Base-by-base conservation (phyloP, 78 protist genomes). In the Planoprotostelium fungivorum region DNA sequence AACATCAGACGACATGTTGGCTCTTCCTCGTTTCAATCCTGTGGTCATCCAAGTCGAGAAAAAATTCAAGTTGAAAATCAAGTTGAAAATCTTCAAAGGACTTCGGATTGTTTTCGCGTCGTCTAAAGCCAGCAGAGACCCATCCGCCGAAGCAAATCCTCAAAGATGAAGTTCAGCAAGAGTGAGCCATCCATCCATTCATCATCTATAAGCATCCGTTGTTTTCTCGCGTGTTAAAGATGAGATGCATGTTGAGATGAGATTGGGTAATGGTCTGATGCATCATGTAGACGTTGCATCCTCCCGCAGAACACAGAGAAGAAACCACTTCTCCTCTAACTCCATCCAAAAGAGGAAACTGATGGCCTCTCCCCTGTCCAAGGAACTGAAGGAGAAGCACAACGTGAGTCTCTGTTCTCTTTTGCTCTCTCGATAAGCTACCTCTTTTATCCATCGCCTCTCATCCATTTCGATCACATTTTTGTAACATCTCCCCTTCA, bases 271-370 rank as follows among this genome's bases (percentile, higher is more conserved):
- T 5, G 87, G 16, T 37, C 87, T 85, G 29, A 51, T 51, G 5
- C 73, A 51, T 51, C 73, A 51, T 83, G 88, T 85, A 91, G 89
- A 92, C 90, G 99, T 98, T 34, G 63, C 95, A 87, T 94, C 97
- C 0, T 90, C 98, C 34, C 95, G 99, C 84, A 95, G 99, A 36
- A 99, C 98, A 96, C 31, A 38, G 86, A 97, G 99, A 93, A 97
- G 97, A 97, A 99, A 99, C 5, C 99, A 99, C 98, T 99, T 99
- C 98, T 35, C 92, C 63, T 99, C 99, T 73, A 97, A 99, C 0
- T 97, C 99, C 35, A 37, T 63, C 84, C 94, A 92, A 73, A 97
- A 99, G 84, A 95, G 99, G 63, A 84, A 86, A 35, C 88, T 96
- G 63, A 98, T 99, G 99, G 85, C 95, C 86, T 91, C 99, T n/a